A percentile compares a stretch with the other conserved stretches of the same genome.
Conservation (phyloP, 2,329 filamentous ascomycete species). For the Acrodontium crateriforme region DNA sequence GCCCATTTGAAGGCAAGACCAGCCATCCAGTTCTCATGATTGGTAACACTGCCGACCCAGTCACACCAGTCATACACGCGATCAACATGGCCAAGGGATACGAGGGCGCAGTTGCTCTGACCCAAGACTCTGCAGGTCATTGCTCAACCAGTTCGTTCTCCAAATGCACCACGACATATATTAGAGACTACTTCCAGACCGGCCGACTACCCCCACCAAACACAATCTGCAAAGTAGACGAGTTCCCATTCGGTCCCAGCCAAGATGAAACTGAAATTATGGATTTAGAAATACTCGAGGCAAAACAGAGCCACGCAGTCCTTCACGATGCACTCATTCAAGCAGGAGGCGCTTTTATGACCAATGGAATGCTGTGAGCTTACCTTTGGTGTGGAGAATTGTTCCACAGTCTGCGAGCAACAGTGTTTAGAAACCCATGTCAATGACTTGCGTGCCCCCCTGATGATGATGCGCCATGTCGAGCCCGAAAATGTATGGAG, state of each 20-base stretch:
- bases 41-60: constrained; percentile 22
- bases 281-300: constrained; percentile 1
- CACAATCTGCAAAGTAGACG: constrained; percentile 17
- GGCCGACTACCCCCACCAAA: constrained; percentile 16
- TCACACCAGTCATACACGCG: constrained; percentile 20
- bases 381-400: constrained; percentile 5
- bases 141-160: constrained; percentile 15
- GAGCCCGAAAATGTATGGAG: no score
- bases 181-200: constrained; percentile 21
- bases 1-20: constrained; percentile 14
- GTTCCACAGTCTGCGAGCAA: constrained; percentile 40
- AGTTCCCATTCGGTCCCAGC: constrained; percentile 14
- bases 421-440: no score
- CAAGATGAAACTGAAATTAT: constrained; percentile 1
- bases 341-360: constrained; percentile 5
- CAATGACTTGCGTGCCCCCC: no score
- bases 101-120: constrained; percentile 16
- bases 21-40: constrained; percentile 18
- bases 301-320: constrained; percentile 1
- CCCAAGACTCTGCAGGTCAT: constrained; percentile 22
- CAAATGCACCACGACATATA: constrained; percentile 15
- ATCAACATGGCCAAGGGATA: constrained; percentile 23
- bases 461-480: no score
- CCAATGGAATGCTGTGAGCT: neutral
- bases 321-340: constrained; percentile 4